Conservation (phyloP, 371 early-diverging fungal species). For the Dichotomocladium elegans region DNA sequence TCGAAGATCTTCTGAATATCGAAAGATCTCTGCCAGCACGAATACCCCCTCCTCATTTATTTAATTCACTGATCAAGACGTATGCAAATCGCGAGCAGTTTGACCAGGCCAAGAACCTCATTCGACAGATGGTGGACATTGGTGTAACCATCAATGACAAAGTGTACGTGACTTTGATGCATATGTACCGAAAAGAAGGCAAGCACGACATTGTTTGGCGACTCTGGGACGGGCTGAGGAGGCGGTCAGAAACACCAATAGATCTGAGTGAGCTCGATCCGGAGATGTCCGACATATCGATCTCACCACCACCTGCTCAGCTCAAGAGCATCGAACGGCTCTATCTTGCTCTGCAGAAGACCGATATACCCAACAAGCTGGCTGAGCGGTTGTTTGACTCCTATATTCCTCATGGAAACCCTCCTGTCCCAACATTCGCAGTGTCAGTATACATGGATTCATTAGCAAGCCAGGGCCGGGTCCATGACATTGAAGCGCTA, state of each 20-base stretch:
- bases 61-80: constrained; percentile 25
- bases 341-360: not conserved
- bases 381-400: not conserved
- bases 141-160: constrained; percentile 9
- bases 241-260: not conserved
- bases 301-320: not conserved
- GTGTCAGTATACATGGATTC: constrained; percentile 34
- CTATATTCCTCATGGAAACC: no score
- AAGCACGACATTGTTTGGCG: constrained; percentile 25
- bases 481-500: constrained; percentile 17
- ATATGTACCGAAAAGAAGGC: constrained; percentile 18
- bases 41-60: constrained; percentile 25
- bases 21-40: not conserved
- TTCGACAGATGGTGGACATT: constrained; percentile 19
- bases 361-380: not conserved
- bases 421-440: constrained; percentile 18
- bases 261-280: constrained; percentile 3
- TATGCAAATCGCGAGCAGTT: constrained; percentile 10
- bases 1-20: constrained; percentile 28
- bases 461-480: constrained; percentile 9
- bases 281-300: not conserved
- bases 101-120: constrained; percentile 9
- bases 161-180: constrained; percentile 29
- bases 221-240: constrained; percentile 25
- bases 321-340: not conserved